Base-by-base conservation (phyloP, 2,329 filamentous ascomycete genomes). In the Trichoderma hamatum region DNA sequence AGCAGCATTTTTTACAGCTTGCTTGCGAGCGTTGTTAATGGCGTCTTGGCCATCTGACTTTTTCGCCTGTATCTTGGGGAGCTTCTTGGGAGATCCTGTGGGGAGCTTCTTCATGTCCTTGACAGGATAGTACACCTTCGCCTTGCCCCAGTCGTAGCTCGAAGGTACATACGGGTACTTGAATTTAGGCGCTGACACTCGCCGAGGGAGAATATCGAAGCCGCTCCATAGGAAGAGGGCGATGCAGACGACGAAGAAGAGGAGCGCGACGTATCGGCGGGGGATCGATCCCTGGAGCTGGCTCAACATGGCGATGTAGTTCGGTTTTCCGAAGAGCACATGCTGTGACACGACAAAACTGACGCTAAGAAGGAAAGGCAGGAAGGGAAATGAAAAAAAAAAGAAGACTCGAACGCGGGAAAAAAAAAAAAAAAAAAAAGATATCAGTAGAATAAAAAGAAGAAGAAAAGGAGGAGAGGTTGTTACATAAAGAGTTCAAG, bases 41-140 rank as follows among this genome's bases (percentile, higher is more conserved):
- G 74, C 70, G 64, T 80, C 76, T 69, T 78, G 82, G 80, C 74
- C 81, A 79, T 67, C 81, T 74, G 72, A 56, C 80, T 74, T 76
- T 52, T 72, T 70, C 36, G 71, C 74, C 80, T 72, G 88, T 79
- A 83, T 90, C 84, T 70, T 73, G 16, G 80, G 78, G 39, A 81
- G 71, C 16, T 71, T 67, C 71, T 76, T 75, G 21, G 80, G 78
- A 2, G 70, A 66, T 36, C 79, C 82, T 19, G 73, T 69, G 1
- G 83, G 83, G 19, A 78, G 76, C 5, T 71, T 69, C 68, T 76
- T 77, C 39, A 78, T 72, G 36, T 76, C 72, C 13, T 75, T 72
- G 30, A 77, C 75, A 0, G 80, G 79, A 66, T 79, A 69, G 70
- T 76, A 78, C 30, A 78, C 69, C 34, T 73, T 74, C 46, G 75